Base-by-base conservation (phyloP, 352 stramenopile genomes). In the Globisporangium nunn region DNA sequence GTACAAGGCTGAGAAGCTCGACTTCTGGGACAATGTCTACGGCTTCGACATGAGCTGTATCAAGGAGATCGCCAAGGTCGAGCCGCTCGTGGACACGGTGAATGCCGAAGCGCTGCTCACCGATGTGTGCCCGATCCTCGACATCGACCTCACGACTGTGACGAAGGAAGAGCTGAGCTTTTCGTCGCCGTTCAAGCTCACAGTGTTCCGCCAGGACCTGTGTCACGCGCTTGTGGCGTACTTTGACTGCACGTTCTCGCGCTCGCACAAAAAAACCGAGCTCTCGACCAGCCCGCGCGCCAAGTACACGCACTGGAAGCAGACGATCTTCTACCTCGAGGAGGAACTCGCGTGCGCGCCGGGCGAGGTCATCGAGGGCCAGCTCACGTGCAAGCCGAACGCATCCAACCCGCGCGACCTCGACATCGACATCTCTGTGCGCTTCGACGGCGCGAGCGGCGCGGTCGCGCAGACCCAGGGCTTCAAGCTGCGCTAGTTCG, bases 301-400 rank as follows among this genome's bases (percentile, higher is more conserved):
- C 44, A 83, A 96, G 59, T 98, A 98, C 74, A 99, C 97, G 47
- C 97, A 99, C 79, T 99, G 97, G 97, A 99, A 99, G 72, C 97
- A 99, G 72, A 98, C 95, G 14, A 88, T 98, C 17, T 98, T 99
- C 63, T 99, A 98, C 69, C 71, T 98, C 6, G 75, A 91, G 31
- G 78, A 87, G 31, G 81, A 94, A 49, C 67, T 98, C 29, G 81
- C 81, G 23, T 91, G 91, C 58, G 79, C 72, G 49, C 67, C 77
- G 3, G 93, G 91, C 12, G 93, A 98, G 54, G 63, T 85, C 30
- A 89, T 98, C 46, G 84, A 91, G 49, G 95, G 94, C 30, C 93
- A 85, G 40, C 74, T 98, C 47, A 79, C 71, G 18, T 95, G 82
- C 73, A 87, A 82, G 52, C 89, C 88, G 18, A 98, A 98, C 63